Evolutionary conservation across 208 protist genomes (phyloP).

Genomic region (Angomonas desouzai): DNA sequence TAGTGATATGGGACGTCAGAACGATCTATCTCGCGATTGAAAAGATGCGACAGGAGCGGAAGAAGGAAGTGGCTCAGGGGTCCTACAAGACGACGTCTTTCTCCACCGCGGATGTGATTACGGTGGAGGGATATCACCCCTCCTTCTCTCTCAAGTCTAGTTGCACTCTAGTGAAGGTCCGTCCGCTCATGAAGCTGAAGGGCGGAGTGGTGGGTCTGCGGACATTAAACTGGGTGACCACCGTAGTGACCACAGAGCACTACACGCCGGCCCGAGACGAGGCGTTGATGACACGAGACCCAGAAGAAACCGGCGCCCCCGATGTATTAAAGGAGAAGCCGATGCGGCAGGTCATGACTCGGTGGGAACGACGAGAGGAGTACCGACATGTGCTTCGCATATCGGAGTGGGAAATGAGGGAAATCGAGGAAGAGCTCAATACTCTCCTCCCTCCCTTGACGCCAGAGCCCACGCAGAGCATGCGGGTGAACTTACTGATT

Average conservation of each 20-base stretch:
- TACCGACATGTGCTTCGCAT: conserved; percentile 55
- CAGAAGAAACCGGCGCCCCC: conserved; percentile 27
- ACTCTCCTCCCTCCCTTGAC: conserved; percentile 65
- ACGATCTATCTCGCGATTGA: conserved; percentile 77
- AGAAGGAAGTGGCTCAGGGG: neutral
- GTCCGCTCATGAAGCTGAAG: conserved; percentile 78
- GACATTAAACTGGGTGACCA: conserved; percentile 70
- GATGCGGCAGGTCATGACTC: conserved; percentile 54
- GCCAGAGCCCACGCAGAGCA: conserved; percentile 51
- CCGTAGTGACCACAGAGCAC: conserved; percentile 54
- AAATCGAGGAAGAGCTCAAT: conserved; percentile 64
- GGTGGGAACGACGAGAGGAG: conserved; percentile 72
- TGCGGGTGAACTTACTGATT: conserved; percentile 75
- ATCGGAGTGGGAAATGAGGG: conserved; percentile 70
- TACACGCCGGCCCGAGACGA: conserved; percentile 32
- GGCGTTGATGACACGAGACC: conserved; percentile 27
- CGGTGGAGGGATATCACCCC: conserved; percentile 31
- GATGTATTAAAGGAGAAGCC: conserved; percentile 22
- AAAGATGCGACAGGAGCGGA: conserved; percentile 24
- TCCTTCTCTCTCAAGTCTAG: conserved; percentile 56
- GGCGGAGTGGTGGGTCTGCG: conserved; percentile 71
- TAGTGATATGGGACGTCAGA: conserved; percentile 81
- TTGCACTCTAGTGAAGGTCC: conserved; percentile 70
- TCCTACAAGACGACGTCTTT: neutral
- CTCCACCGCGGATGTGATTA: conserved; percentile 48